Base-by-base conservation (phyloP, 352 stramenopile species). In the Pythium volutum region DNA sequence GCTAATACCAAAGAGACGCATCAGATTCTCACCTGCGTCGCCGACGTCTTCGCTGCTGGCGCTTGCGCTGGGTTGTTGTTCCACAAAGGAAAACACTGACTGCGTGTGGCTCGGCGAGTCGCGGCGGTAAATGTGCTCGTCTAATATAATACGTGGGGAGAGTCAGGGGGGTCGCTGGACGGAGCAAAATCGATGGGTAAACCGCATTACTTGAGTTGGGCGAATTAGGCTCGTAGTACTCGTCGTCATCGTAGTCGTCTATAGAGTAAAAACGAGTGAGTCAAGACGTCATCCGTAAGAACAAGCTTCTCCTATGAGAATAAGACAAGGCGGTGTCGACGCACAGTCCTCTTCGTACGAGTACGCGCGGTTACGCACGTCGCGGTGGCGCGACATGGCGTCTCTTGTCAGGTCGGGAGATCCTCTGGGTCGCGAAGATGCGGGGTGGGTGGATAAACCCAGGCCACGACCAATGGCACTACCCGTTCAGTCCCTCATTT, bases 301-400 rank as follows among this genome's bases (percentile, higher is more conserved):
- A n/a, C n/a, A n/a, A n/a, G n/a, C n/a, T n/a, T n/a, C n/a, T n/a
- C 33, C 33, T 38, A 38, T 12, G 7, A 38, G 14, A 3, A 8
- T 10, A 20, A 43, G 36, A 43, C 11, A 43, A 5, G 26, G 31
- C 31, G 22, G 50, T 36, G n/a, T 4, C 29, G 4, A 62, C 59
- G 55, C 56, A 86, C 85, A 84, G 76, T 93, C 86, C 52, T 93
- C 84, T 50, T 95, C 86, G 73, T 93, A 95, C 55, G 86, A 95
- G 70, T 93, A 95, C 60, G 82, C 84, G 74, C 86, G 86, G 73
- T 93, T 93, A 58, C 86, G 86, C 27, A 95, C 70, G 70, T 91
- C 84, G 64, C 86, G 84, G 49, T 95, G 86, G 69, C 86, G 86
- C 15, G 81, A 92, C 86, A 95, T 95, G 11, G 27, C 52, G 16